A percentile compares a stretch with the other conserved stretches of the same genome.
Evolutionary conservation across 78 protist species (phyloP).

Genomic region (slime mould (Dictyostelium discoideum)): dicty_2.7 NC_007091.3:1064001-1064500

Average conservation of each 20-base stretch:
- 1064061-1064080: neutral
- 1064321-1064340: neutral
- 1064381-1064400: neutral
- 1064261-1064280: neutral
- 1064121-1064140: neutral
- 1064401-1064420: neutral
- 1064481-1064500: neutral
- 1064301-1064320: neutral
- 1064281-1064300: neutral
- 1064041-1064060: neutral
- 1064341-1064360: neutral
- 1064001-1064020: no score
- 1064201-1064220: neutral
- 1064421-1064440: neutral
- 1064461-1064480: neutral
- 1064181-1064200: neutral
- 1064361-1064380: neutral
- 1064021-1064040: neutral
- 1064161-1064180: neutral
- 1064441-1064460: neutral
- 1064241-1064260: neutral
- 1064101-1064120: neutral
- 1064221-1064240: neutral
- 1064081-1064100: neutral
- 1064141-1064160: neutral